Evolutionary conservation across 345 rosid species (phyloP).

Genomic region (Euphorbia pulcherrima): DNA sequence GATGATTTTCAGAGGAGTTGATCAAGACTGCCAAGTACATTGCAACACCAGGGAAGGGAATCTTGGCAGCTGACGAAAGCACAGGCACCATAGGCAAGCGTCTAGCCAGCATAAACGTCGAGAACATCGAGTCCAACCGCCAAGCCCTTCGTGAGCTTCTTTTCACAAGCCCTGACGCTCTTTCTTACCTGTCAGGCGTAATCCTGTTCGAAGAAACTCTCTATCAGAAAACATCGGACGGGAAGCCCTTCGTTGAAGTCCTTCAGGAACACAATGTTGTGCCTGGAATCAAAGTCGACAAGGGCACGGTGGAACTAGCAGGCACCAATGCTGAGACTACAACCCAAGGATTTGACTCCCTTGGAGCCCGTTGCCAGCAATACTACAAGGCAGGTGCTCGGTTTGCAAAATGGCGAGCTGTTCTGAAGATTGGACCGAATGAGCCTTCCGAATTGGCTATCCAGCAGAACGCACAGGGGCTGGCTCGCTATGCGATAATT

Average conservation of each 20-base stretch:
- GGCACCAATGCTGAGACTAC: slow-evolving; percentile 91
- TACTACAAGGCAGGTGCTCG: slow-evolving; percentile 92
- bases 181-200: slow-evolving; percentile 77
- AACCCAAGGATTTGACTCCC: slow-evolving; percentile 85
- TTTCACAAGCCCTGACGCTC: slow-evolving; percentile 69
- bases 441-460: slow-evolving; percentile 79
- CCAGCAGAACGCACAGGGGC: slow-evolving; percentile 87
- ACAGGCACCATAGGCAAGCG: slow-evolving; percentile 98
- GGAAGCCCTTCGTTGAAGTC: slow-evolving; percentile 77
- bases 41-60: slow-evolving; percentile 91
- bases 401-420: slow-evolving; percentile 96
- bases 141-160: slow-evolving; percentile 94
- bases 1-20: slow-evolving; percentile 55
- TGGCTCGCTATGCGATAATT: slow-evolving; percentile 90
- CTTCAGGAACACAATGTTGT: slow-evolving; percentile 73
- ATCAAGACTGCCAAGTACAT: slow-evolving; percentile 88
- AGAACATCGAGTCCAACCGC: slow-evolving; percentile 88
- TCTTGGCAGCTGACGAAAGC: slow-evolving; percentile 95
- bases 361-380: slow-evolving; percentile 74
- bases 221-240: slow-evolving; percentile 70
- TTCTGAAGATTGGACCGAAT: slow-evolving; percentile 75
- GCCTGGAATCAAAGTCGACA: slow-evolving; percentile 94
- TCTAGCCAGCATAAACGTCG: slow-evolving; percentile 78
- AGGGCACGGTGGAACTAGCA: slow-evolving; percentile 78
- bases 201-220: slow-evolving; percentile 96